These are phyloP conservation scores for Rubia tinctorum DNA, from an alignment of 305 asterid species.

Conservation along the genomic window DNA sequence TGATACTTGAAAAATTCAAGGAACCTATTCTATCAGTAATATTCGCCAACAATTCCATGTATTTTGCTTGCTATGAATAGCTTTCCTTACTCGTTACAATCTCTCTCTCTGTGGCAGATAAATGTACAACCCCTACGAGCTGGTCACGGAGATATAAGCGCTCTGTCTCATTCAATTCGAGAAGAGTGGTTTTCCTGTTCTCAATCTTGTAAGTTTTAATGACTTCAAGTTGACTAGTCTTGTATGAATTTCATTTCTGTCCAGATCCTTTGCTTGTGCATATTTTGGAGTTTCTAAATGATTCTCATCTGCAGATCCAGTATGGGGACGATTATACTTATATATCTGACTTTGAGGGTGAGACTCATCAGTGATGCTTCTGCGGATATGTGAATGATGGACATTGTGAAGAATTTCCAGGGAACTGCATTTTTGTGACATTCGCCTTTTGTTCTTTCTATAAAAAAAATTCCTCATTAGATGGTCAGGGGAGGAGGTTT, in stretches of 20 bases:
- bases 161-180: conserved; percentile 83
- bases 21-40: background rate
- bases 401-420: background rate
- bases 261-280: background rate
- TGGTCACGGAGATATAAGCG: conserved; percentile 89
- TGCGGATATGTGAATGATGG: conserved; percentile 17
- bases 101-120: conserved; percentile 39
- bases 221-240: background rate
- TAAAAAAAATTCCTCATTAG: too few species aligned
- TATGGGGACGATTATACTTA: conserved; percentile 34
- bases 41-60: background rate
- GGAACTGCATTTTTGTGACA: background rate
- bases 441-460: too few species aligned
- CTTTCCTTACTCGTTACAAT: conserved; percentile 18
- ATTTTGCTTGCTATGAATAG: background rate
- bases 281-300: background rate
- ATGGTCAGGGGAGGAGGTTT: background rate
- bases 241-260: background rate
- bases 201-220: conserved; percentile 76
- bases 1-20: background rate
- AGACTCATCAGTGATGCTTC: conserved; percentile 24
- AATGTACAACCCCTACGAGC: conserved; percentile 38
- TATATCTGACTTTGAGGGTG: conserved; percentile 32
- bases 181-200: conserved; percentile 86
- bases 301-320: conserved; percentile 22